Base-by-base conservation (phyloP, 495 filamentous ascomycete genomes). In the Trichoderma asperelloides region DNA sequence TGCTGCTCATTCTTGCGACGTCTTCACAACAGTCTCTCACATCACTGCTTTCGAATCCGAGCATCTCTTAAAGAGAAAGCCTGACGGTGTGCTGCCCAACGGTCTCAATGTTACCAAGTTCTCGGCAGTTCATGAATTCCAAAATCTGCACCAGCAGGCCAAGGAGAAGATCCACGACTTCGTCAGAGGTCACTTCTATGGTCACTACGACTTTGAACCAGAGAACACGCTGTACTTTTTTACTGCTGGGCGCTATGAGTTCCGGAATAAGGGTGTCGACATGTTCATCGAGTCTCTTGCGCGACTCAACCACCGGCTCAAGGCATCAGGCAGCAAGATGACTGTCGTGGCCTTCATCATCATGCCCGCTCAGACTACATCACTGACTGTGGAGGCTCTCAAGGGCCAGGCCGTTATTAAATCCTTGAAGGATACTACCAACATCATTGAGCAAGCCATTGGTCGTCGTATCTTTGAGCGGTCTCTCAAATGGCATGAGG, bases 261-360 rank as follows among this genome's bases (percentile, higher is more conserved):
- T 93, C 82, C 82, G 95, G 65, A 98, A 98, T 77, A 98, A 98
- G 78, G 95, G 95, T 70, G 93, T 96, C 21, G 95, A 98, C 78
- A 98, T 98, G 95, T 98, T 97, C 75, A 95, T 98, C 72, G 95
- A 98, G 75, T 94, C 92, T 0, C 81, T 98, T 55, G 95, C 95
- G 25, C 89, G 95, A 41, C 81, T 98, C 70, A 98, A 98, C 78
- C 93, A 97, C 80, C 86, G 89, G 41, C 85, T 98, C 66, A 98
- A 98, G 82, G 76, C 78, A 65, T 78, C 86, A 28, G 90, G 91
- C 21, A 97, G 93, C 69, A 95, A 93, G 78, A 96, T 86, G 72
- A 98, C 95, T 0, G 90, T 98, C 25, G 96, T 98, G n/a, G 93
- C 95, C 18, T 98, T 98, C 74, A 90, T 98, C 73, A 97, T 98